Evolutionary conservation across 176 grass and related monocot species (phyloP), one percentile per base, ranked within the genome.

Genomic region (Canna indica): DNA sequence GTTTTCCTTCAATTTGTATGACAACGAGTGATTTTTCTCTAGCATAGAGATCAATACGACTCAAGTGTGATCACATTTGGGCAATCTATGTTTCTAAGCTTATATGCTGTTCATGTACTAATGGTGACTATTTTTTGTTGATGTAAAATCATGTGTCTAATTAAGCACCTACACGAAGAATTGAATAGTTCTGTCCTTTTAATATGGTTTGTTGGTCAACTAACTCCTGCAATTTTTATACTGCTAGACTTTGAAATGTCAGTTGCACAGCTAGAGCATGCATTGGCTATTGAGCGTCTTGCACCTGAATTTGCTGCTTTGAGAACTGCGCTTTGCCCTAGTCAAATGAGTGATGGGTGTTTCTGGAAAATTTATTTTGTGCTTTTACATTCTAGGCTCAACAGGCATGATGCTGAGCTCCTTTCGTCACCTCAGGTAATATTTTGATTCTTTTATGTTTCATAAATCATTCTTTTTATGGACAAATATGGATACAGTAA

Each of bases 291-390:
- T 36, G 82, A 88, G 54, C 85, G 64, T 69, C 62, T 83, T 67
- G 77, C 82, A 48, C 85, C 85, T 60, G 67, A 64, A 59, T 69
- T 91, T 75, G 79, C 77, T 2, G 74, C 76, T 58, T 47, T 88
- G 41, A 88, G 81, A 60, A 18, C 60, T 62, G 74, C 72, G 24
- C 73, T 91, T 76, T 91, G 89, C 62, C 84, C 89, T 59, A 81
- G 74, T 71, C 85, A 88, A 70, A 91, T 91, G 89, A 85, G 74
- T 74, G 89, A 91, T 78, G 77, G 71, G 47, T 88, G 77, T 57
- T 91, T 91, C 61, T 91, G 89, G 89, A 91, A 91, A 80, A 91
- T 88, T 18, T 91, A 91, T 76, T 91, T 91, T 73, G 89, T 91
- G 32, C 85, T 91, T 73, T 50, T 91, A 74, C 82, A 88, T 65